Percentiles rank a stretch among this genome's conserved stretches.
Conservation (phyloP, 2,329 filamentous ascomycete genomes). For the Elsinoe necatrix region DNA sequence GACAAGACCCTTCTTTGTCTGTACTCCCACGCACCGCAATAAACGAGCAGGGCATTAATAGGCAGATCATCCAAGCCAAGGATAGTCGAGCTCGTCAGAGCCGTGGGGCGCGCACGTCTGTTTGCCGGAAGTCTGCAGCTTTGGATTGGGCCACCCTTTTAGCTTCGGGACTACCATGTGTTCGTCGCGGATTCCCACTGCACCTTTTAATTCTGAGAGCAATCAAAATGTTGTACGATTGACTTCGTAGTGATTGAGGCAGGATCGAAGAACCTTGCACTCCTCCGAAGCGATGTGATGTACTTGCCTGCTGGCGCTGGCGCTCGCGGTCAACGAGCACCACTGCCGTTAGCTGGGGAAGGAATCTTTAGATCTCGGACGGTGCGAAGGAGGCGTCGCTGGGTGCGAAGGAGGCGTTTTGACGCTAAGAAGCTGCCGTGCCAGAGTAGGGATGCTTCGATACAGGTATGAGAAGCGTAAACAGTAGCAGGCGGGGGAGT, state of each 20-base stretch:
- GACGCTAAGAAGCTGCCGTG: background rate
- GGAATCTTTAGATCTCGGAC: background rate
- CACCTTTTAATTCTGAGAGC: background rate
- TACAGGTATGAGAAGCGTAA: background rate
- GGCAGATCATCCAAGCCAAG: constrained; percentile 11
- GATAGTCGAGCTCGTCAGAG: constrained; percentile 10
- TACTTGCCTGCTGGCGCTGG: background rate
- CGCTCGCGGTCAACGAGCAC: background rate
- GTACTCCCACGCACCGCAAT: constrained; percentile 5
- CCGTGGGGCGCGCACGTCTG: constrained; percentile 4
- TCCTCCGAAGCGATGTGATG: background rate
- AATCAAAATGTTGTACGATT: background rate
- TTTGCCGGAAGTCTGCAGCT: background rate
- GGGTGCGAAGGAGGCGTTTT: background rate
- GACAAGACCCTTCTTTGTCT: constrained; percentile 6
- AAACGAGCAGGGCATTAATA: constrained; percentile 14
- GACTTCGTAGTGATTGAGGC: background rate
- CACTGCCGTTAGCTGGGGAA: background rate
- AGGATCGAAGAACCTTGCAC: background rate
- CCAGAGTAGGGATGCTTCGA: background rate
- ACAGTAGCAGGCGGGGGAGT: background rate
- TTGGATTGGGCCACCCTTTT: background rate
- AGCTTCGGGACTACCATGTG: constrained; percentile 1
- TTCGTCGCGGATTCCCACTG: background rate
- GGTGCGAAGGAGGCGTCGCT: background rate